Evolutionary conservation across 2,329 filamentous ascomycete genomes (phyloP), one percentile per base, ranked within the genome.

Genomic region (Exophiala spinifera): DNA sequence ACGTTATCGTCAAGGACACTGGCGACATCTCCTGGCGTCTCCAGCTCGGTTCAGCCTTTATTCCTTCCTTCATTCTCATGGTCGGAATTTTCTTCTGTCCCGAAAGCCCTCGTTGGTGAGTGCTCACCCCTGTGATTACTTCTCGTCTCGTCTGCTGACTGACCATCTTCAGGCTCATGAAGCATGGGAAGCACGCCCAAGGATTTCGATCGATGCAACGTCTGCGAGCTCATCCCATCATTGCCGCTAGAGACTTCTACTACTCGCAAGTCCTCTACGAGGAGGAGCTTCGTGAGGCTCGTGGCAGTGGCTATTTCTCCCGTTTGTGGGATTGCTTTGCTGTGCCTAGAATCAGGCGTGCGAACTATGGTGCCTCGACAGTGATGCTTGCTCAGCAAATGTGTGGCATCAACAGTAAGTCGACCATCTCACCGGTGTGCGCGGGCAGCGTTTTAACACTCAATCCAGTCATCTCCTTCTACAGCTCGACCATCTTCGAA

Each of bases 21-120:
- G 81, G 81, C n/a, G 64, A 64, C 3, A 79, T 84, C 25, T 73
- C 80, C 5, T 88, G 84, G 85, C 74, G 85, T 39, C 70, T 86
- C 17, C 83, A 85, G 64, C 69, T 87, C 4, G 83, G 77, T 10
- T 84, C 83, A 1, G 83, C 85, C 2, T 83, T 86, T 46, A 79
- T 86, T 23, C 84, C 84, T 1, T 82, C 84, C 0, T 68, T 88
- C 1, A 81, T 83, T 3, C 72, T 88, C 6, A 66, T 83, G 4
- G 15, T 80, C 4, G 74, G 77, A 33, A 74, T 86, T 23, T 87
- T 72, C 60, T 78, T 85, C 62, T 85, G 82, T 59, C 83, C 83
- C 0, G 83, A 79, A 51, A 74, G 69, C 1, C 74, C 74, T 25
- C 64, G 76, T 56, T 46, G 20, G 25, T 31, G 25, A 31, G 25